Evolutionary conservation across 371 early-diverging fungal genomes (phyloP).

Genomic region (Mucor circinelloides): DNA sequence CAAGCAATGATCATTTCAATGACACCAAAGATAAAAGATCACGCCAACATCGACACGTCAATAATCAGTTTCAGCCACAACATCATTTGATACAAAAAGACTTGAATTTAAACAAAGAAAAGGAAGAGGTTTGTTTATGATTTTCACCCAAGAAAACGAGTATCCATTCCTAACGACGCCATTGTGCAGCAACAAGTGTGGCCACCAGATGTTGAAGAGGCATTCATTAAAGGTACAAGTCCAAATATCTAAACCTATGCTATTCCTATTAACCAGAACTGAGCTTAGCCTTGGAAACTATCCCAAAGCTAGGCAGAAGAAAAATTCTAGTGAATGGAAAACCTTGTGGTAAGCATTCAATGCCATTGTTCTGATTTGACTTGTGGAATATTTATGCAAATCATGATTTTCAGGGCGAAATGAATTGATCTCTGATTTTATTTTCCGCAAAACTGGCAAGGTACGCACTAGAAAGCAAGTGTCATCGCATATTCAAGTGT

Average conservation of each 20-base stretch:
- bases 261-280: not conserved
- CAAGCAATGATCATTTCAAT: not conserved
- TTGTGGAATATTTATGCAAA: not conserved
- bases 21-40: conserved; percentile 22
- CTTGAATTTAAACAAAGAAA: conserved; percentile 23
- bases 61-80: conserved; percentile 9
- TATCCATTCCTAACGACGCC: not conserved
- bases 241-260: not conserved
- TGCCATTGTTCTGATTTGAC: not conserved
- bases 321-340: conserved; percentile 66
- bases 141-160: not conserved
- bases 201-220: conserved; percentile 71
- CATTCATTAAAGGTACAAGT: conserved; percentile 70
- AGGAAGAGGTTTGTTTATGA: conserved; percentile 36
- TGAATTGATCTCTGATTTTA: conserved; percentile 77
- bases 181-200: conserved; percentile 59
- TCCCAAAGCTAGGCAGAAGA: conserved; percentile 62
- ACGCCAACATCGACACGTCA: conserved; percentile 11
- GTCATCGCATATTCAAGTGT: conserved; percentile 78
- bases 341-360: conserved; percentile 55
- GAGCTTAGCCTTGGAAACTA: conserved; percentile 51
- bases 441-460: conserved; percentile 65
- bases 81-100: conserved; percentile 9
- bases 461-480: conserved; percentile 76
- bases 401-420: conserved; percentile 57